Evolutionary conservation across 2,329 filamentous ascomycete species (phyloP).

Genomic region (Emmonsia crescens): DNA sequence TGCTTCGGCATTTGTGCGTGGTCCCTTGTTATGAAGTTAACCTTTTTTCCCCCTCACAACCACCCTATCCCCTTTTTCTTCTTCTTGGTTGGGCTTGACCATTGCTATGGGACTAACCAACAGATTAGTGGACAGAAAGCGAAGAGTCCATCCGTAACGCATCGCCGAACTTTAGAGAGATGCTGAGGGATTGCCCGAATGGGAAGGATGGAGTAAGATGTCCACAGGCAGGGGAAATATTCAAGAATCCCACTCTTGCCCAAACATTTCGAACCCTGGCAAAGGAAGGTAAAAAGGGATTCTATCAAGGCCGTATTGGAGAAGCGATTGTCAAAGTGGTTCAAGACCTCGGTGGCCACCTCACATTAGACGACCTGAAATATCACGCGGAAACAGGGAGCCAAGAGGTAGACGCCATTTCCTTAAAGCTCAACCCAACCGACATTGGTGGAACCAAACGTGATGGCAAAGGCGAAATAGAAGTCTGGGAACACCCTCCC

Average conservation of each 20-base stretch:
- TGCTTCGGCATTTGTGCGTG: constrained; percentile 54
- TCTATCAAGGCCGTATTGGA: constrained; percentile 78
- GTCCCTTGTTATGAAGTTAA: not conserved
- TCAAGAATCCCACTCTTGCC: constrained; percentile 74
- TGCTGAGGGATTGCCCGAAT: constrained; percentile 67
- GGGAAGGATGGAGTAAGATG: constrained; percentile 60
- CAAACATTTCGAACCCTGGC: constrained; percentile 71
- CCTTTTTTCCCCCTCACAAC: not conserved
- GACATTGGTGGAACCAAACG: constrained; percentile 40
- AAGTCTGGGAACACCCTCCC: constrained; percentile 93
- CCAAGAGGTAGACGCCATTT: constrained; percentile 77
- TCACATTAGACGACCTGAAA: constrained; percentile 69
- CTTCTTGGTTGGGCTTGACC: not conserved
- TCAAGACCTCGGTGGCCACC: constrained; percentile 60
- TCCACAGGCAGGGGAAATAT: constrained; percentile 71
- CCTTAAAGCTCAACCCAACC: constrained; percentile 64
- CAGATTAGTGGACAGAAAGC: constrained; percentile 55
- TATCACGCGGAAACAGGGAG: constrained; percentile 63
- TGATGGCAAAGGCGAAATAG: constrained; percentile 44
- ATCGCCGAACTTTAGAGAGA: constrained; percentile 76
- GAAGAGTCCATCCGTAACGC: constrained; percentile 57
- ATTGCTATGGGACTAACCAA: constrained; percentile 5
- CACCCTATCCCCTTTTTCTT: too few species aligned
- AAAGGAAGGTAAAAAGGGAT: constrained; percentile 73
- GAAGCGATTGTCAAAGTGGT: constrained; percentile 71